phyloP scores from a whole-genome alignment of 352 stramenopile genomes.

The Phytophthora melonis region DNA sequence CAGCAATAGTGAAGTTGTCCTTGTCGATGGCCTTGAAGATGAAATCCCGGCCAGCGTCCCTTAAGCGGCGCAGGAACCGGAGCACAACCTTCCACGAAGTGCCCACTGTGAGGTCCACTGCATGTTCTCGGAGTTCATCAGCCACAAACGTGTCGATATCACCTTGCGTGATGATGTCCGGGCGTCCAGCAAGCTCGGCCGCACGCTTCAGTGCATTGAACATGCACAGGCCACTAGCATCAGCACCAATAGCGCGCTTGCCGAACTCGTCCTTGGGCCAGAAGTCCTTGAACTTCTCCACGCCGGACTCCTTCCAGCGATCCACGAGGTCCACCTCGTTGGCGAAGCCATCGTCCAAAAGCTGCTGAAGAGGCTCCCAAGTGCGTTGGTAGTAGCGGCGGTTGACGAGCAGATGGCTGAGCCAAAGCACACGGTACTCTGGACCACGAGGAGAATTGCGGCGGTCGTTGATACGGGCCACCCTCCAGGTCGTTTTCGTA shows the following conservation, averaged over 20 bases:
- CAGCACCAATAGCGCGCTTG: neutral
- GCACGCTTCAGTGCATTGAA: neutral
- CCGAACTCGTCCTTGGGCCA: neutral
- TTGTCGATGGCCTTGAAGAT: neutral
- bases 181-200: neutral
- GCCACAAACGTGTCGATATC: neutral
- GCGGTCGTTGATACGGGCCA: neutral
- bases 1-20: neutral
- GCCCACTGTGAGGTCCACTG: neutral
- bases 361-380: neutral
- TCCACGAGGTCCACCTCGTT: conserved; percentile 7
- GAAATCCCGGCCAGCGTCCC: neutral
- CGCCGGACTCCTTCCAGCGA: neutral
- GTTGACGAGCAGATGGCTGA: neutral
- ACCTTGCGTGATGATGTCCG: neutral
- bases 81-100: conserved; percentile 10
- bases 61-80: neutral
- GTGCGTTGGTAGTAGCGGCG: neutral
- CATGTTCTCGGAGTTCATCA: neutral
- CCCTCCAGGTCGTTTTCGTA: neutral
- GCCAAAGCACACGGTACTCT: neutral
- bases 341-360: neutral
- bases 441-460: neutral
- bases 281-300: neutral
- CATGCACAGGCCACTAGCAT: neutral